Evolutionary conservation across 768 basidiomycete genomes (phyloP).

Genomic region (Galerina marginata): DNA sequence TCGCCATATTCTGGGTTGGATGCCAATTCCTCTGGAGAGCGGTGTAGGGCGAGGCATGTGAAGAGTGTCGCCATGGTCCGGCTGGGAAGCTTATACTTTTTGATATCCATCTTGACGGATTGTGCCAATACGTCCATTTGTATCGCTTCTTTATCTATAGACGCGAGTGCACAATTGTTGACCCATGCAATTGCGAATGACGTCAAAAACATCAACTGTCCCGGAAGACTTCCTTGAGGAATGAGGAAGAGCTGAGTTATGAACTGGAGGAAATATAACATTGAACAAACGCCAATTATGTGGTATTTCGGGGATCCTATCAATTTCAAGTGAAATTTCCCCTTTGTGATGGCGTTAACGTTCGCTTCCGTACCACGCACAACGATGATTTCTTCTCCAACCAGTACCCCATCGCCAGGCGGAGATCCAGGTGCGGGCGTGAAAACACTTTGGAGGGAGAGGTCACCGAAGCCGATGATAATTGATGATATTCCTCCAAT

Average conservation of each 20-base stretch:
- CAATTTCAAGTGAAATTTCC: slow-evolving; percentile 8
- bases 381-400: slow-evolving; percentile 10
- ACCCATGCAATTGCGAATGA: slow-evolving; percentile 16
- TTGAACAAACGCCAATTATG: slow-evolving; percentile 10
- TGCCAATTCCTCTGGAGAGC: slow-evolving; percentile 3
- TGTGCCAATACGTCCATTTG: slow-evolving; percentile 5
- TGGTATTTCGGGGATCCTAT: slow-evolving; percentile 8
- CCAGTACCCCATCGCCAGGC: slow-evolving; percentile 6
- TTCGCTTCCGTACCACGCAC: slow-evolving; percentile 6
- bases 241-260: slow-evolving; percentile 18
- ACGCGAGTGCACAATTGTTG: slow-evolving; percentile 14
- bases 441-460: slow-evolving; percentile 12
- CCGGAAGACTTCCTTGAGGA: slow-evolving; percentile 8
- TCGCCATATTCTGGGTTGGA: slow-evolving; percentile 4
- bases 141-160: slow-evolving; percentile 15
- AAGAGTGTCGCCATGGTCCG: slow-evolving; percentile 11
- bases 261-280: slow-evolving; percentile 13
- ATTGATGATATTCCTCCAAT: slow-evolving; percentile 13
- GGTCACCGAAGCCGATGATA: slow-evolving; percentile 11
- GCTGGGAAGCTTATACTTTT: slow-evolving; percentile 9
- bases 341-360: slow-evolving; percentile 16
- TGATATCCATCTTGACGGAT: slow-evolving; percentile 8
- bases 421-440: slow-evolving; percentile 14
- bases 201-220: slow-evolving; percentile 15
- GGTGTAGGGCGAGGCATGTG: slow-evolving; percentile 9